These are phyloP conservation scores for Globisporangium splendens DNA, from an alignment of 352 stramenopile genomes.

Conservation along the genomic window DNA sequence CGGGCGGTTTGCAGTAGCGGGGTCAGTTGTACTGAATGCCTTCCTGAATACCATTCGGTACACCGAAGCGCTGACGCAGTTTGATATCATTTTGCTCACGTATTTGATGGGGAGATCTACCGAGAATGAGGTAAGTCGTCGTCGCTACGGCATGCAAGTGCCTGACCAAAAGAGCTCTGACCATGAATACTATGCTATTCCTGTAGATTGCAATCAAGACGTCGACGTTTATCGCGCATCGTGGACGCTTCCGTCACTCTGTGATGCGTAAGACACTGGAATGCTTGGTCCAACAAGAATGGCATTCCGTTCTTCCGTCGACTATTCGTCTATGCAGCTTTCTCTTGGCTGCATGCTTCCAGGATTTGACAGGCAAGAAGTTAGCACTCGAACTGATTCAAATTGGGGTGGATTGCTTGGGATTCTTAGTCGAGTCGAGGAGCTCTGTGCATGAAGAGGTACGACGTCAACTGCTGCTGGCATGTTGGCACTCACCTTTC, in stretches of 20 bases:
- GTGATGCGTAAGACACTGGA: conserved; percentile 27
- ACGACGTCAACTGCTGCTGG: conserved; percentile 1
- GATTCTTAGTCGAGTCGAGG: conserved; percentile 29
- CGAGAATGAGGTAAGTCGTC: conserved; percentile 52
- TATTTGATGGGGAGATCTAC: conserved; percentile 55
- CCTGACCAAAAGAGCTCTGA: background rate
- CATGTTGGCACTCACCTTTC: background rate
- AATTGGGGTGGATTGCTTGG: conserved; percentile 34
- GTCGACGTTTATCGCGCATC: conserved; percentile 36
- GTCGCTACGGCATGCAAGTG: background rate
- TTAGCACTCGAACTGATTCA: conserved; percentile 38
- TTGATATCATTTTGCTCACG: conserved; percentile 63
- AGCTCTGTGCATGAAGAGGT: conserved; percentile 64
- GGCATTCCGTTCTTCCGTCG: conserved; percentile 33
- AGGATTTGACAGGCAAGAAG: conserved; percentile 21
- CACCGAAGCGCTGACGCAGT: conserved; percentile 38
- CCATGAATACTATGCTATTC: background rate
- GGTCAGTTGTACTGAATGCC: conserved; percentile 42
- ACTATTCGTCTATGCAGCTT: conserved; percentile 58
- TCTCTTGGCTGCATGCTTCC: conserved; percentile 45
- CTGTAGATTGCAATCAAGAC: conserved; percentile 38
- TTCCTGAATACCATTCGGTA: conserved; percentile 46
- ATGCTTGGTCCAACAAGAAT: conserved; percentile 40
- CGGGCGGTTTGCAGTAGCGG: conserved; percentile 48
- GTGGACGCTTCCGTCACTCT: conserved; percentile 25